phyloP scores from a whole-genome alignment of 768 basidiomycete genomes.

The Calvatia gigantea region DNA sequence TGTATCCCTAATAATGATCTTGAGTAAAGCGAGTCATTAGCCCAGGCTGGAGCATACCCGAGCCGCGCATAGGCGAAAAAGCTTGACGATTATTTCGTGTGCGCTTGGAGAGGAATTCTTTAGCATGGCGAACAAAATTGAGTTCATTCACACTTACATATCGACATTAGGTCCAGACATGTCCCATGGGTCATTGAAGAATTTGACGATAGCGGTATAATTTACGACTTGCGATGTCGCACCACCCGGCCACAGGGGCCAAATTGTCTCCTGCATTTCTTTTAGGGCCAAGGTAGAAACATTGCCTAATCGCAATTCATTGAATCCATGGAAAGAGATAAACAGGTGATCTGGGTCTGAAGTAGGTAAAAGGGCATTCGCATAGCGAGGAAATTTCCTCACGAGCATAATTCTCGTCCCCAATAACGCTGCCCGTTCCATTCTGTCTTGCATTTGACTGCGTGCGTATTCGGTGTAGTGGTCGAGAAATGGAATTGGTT shows the following conservation, averaged over 20 bases:
- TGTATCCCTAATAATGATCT: slow-evolving; percentile 51
- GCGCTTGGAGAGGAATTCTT: slow-evolving; percentile 34
- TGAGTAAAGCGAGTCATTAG: slow-evolving; percentile 7
- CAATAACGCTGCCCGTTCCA: slow-evolving; percentile 3
- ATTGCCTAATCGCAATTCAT: slow-evolving; percentile 59
- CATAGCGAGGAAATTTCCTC: neutral
- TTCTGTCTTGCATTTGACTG: slow-evolving; percentile 13
- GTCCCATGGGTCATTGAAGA: slow-evolving; percentile 67
- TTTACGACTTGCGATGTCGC: slow-evolving; percentile 41
- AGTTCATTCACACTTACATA: slow-evolving; percentile 37
- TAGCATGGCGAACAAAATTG: slow-evolving; percentile 4
- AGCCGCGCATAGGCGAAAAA: slow-evolving; percentile 59
- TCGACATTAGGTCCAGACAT: slow-evolving; percentile 49
- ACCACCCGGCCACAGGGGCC: slow-evolving; percentile 69
- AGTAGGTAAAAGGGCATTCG: neutral
- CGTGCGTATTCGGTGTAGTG: slow-evolving; percentile 12
- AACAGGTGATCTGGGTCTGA: slow-evolving; percentile 63
- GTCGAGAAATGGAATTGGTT: slow-evolving; percentile 13
- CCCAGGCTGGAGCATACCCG: slow-evolving; percentile 39
- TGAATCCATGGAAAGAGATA: slow-evolving; percentile 62
- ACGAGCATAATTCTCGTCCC: slow-evolving; percentile 7
- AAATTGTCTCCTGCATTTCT: slow-evolving; percentile 53
- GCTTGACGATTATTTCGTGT: slow-evolving; percentile 53
- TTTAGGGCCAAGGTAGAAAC: slow-evolving; percentile 47
- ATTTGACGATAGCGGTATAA: slow-evolving; percentile 49